phyloP scores from a whole-genome alignment of 352 stramenopile genomes.

The Pythium monospermum region DNA sequence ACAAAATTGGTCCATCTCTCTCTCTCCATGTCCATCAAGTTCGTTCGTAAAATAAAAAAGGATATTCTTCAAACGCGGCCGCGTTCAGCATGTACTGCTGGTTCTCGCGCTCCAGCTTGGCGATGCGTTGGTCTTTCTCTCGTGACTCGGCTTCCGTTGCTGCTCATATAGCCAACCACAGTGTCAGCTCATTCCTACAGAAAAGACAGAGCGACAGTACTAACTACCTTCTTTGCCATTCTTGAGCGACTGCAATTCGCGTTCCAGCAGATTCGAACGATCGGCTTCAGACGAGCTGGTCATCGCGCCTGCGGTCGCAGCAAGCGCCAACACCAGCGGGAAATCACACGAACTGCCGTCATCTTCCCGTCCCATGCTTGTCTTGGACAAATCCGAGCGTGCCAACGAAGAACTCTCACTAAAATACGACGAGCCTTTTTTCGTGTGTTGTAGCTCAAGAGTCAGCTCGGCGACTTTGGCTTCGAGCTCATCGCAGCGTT shows the following conservation, averaged over 20 bases:
- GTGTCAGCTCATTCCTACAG: too few species aligned
- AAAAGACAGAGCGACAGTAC: too few species aligned
- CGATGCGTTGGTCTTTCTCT: slow-evolving; percentile 30
- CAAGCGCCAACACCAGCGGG: slow-evolving; percentile 70
- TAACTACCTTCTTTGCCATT: slow-evolving; percentile 36
- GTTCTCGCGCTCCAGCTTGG: slow-evolving; percentile 82
- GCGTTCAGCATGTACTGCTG: slow-evolving; percentile 80
- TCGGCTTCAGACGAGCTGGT: slow-evolving; percentile 65
- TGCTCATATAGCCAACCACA: too few species aligned
- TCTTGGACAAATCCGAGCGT: slow-evolving; percentile 66
- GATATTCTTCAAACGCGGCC: slow-evolving; percentile 85
- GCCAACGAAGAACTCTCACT: slow-evolving; percentile 65
- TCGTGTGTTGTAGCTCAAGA: slow-evolving; percentile 59
- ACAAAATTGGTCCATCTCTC: too few species aligned
- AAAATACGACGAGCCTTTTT: slow-evolving; percentile 70
- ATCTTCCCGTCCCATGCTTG: slow-evolving; percentile 48
- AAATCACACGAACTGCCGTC: slow-evolving; percentile 83
- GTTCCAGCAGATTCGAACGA: slow-evolving; percentile 53
- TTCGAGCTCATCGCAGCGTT: slow-evolving; percentile 71
- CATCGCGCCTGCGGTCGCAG: slow-evolving; percentile 66
- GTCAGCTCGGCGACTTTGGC: slow-evolving; percentile 55
- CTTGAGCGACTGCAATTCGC: slow-evolving; percentile 51
- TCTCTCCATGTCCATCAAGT: too few species aligned
- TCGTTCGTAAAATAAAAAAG: too few species aligned
- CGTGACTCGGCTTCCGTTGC: too few species aligned